Evolutionary conservation across 306 rosid species (phyloP), one percentile per base, ranked within the genome.

Genomic region (Cucumis hystrix): DNA sequence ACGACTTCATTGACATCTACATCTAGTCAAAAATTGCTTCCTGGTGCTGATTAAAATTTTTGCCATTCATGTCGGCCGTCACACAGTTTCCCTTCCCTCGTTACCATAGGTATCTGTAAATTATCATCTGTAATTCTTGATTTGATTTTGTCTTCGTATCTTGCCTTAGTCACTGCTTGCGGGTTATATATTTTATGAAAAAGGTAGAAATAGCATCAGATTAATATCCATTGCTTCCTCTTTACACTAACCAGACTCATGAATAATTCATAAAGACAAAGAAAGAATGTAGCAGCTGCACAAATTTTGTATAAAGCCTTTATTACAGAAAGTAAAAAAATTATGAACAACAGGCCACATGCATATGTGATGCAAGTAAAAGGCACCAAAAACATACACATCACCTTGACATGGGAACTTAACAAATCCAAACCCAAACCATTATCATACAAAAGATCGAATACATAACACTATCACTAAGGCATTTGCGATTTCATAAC

Each of bases 11-110:
- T 86, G 18, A 52, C 88, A 45, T 35, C 81, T 18, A 63, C 21
- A 77, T 79, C 89, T 55, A 82, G 87, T 30, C 80, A 79, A 62
- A 95, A 88, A 80, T 83, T 95, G 52, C 97, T 95, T 76, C 92
- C 97, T 2, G 91, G 96, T 45, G 82, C 90, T 41, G 94, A 89
- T 7, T 89, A 81, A 86, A 37, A 68, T 39, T 41, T 25, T 25
- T 6, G 6, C 52, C 49, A 13, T 18, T 47, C 62, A 64, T 73
- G 62, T 11, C n/a, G 21, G 47, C 47, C 3, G 13, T 25, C 40
- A 37, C 16, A 35, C 39, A 64, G 21, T 20, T 61, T 61, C 18
- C 40, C 67, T 64, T 33, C 21, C 70, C 47, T 35, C 37, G 23
- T 10, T 10, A 35, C 49, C 74, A 67, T 41, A 67, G 55, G 74